Evolutionary conservation across 305 asterid genomes (phyloP).

Genomic region (Fraxinus dipetala): DNA sequence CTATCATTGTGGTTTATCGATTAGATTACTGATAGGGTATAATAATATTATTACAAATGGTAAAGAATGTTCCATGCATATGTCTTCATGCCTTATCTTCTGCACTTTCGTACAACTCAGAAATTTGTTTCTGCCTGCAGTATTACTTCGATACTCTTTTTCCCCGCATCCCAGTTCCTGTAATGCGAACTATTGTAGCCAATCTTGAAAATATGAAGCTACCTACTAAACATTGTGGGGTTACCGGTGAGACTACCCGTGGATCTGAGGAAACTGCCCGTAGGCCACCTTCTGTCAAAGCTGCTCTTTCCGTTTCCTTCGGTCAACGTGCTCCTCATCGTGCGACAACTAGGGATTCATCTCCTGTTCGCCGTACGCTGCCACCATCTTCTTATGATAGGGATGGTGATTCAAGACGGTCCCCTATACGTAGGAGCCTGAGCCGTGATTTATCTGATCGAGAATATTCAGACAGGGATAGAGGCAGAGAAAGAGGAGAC

Average conservation of each 20-base stretch:
- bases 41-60: background rate
- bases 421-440: slow-evolving; percentile 61
- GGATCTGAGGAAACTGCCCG: slow-evolving; percentile 94
- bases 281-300: slow-evolving; percentile 97
- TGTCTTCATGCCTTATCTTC: background rate
- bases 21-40: background rate
- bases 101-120: slow-evolving; percentile 14
- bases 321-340: slow-evolving; percentile 99
- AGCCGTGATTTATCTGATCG: slow-evolving; percentile 71
- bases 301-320: slow-evolving; percentile 92
- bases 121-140: slow-evolving; percentile 48
- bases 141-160: slow-evolving; percentile 91
- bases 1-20: background rate
- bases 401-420: slow-evolving; percentile 50
- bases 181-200: slow-evolving; percentile 59
- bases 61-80: background rate
- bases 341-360: slow-evolving; percentile 91
- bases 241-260: slow-evolving; percentile 83
- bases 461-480: slow-evolving; percentile 46
- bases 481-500: slow-evolving; percentile 27
- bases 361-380: slow-evolving; percentile 78
- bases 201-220: slow-evolving; percentile 83
- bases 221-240: slow-evolving; percentile 80
- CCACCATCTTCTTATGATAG: slow-evolving; percentile 52
- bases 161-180: slow-evolving; percentile 92